Evolutionary conservation across 1,284 basidiomycete species (phyloP).

Genomic region (Xerocomus amazonicus): DNA sequence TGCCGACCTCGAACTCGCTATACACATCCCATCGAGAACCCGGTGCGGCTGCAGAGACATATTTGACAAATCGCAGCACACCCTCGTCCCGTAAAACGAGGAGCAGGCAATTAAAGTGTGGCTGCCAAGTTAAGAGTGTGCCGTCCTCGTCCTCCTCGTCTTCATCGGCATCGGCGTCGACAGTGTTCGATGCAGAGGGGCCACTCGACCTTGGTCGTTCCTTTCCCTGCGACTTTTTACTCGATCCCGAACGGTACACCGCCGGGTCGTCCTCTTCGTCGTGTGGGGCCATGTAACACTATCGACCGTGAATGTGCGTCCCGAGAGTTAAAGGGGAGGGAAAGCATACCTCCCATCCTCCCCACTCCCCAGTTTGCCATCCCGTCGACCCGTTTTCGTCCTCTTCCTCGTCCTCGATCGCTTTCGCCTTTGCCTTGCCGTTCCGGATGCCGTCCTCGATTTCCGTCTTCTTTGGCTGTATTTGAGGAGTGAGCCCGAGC

Average conservation of each 20-base stretch:
- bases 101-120: slow-evolving; percentile 87
- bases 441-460: slow-evolving; percentile 4
- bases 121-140: slow-evolving; percentile 85
- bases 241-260: slow-evolving; percentile 76
- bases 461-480: slow-evolving; percentile 27
- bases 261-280: slow-evolving; percentile 93
- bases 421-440: slow-evolving; percentile 24
- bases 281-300: slow-evolving; percentile 94
- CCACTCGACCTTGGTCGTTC: slow-evolving; percentile 10
- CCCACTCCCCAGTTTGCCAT: slow-evolving; percentile 81
- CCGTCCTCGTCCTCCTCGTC: slow-evolving; percentile 74
- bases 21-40: slow-evolving; percentile 90
- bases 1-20: slow-evolving; percentile 84
- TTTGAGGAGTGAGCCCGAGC: slow-evolving; percentile 85
- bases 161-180: slow-evolving; percentile 34
- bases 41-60: slow-evolving; percentile 81
- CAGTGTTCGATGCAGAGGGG: slow-evolving; percentile 14
- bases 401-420: slow-evolving; percentile 34
- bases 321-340: background rate
- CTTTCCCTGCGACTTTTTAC: slow-evolving; percentile 40
- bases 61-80: slow-evolving; percentile 93
- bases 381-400: slow-evolving; percentile 41
- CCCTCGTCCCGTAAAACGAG: slow-evolving; percentile 91
- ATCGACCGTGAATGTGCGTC: slow-evolving; percentile 3
- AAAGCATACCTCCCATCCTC: slow-evolving; percentile 83